phyloP scores from a whole-genome alignment of 306 rosid genomes.

The Potentilla sterilis region DNA sequence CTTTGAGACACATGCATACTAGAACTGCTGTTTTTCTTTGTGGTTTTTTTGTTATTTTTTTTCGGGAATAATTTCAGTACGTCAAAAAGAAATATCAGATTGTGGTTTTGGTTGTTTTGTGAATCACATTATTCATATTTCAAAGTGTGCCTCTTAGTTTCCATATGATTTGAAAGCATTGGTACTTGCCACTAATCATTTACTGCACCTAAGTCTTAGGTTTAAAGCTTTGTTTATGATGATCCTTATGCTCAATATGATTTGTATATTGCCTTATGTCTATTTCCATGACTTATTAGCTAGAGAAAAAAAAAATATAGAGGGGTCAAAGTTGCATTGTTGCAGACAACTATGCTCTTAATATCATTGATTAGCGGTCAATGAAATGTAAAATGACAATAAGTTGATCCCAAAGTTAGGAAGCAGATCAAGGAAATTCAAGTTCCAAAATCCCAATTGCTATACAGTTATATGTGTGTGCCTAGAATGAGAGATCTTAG shows the following conservation, averaged over 20 bases:
- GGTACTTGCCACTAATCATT: background rate
- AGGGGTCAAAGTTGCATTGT: constrained; percentile 12
- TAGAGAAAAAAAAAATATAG: background rate
- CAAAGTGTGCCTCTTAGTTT: background rate
- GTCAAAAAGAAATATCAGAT: background rate
- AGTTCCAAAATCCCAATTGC: background rate
- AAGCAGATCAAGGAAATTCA: background rate
- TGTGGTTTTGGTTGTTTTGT: too few relatives aligned
- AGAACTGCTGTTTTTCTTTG: background rate
- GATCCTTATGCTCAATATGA: background rate
- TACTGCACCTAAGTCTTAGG: background rate
- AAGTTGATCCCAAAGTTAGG: background rate
- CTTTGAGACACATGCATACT: background rate
- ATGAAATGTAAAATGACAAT: background rate
- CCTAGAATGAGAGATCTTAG: background rate
- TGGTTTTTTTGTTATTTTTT: too few relatives aligned
- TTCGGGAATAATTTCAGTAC: background rate
- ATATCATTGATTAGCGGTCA: background rate
- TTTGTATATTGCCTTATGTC: constrained; percentile 1
- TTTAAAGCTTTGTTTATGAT: background rate
- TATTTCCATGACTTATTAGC: constrained; percentile 6
- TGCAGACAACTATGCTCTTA: background rate
- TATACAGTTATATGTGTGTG: background rate
- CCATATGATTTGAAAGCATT: background rate
- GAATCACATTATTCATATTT: background rate